Evolutionary conservation across 768 basidiomycete genomes (phyloP).

Genomic region (Favolaschia claudopus): DNA sequence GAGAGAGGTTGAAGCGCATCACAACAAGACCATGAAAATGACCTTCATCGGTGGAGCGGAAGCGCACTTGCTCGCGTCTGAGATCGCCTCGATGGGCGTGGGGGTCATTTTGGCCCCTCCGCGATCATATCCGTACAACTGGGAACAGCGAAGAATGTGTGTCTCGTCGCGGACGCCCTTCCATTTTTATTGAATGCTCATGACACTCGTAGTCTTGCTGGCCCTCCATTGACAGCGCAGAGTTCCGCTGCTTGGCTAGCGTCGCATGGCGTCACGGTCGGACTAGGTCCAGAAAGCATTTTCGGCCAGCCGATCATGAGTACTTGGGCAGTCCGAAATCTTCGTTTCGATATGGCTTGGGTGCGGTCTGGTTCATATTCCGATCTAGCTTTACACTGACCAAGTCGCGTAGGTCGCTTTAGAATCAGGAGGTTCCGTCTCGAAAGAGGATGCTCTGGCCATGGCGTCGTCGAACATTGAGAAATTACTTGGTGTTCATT

Average conservation of each 20-base stretch:
- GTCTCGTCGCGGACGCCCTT: slow-evolving; percentile 25
- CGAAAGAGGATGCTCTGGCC: slow-evolving; percentile 43
- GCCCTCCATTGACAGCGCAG: slow-evolving; percentile 54
- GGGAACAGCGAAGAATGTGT: slow-evolving; percentile 71
- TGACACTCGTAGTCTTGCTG: slow-evolving; percentile 42
- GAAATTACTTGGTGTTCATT: slow-evolving; percentile 46
- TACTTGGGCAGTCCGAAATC: slow-evolving; percentile 67
- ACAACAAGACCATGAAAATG: slow-evolving; percentile 50
- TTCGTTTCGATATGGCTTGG: slow-evolving; percentile 82
- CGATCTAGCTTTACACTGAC: neutral
- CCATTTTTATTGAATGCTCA: neutral
- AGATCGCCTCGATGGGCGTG: slow-evolving; percentile 71
- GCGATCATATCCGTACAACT: slow-evolving; percentile 70
- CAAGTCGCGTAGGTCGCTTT: slow-evolving; percentile 35
- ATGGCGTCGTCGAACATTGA: slow-evolving; percentile 53
- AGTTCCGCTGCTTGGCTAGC: slow-evolving; percentile 64
- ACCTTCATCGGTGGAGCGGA: slow-evolving; percentile 68
- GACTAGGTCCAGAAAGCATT: slow-evolving; percentile 50
- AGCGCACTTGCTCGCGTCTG: slow-evolving; percentile 74
- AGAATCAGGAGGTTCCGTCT: slow-evolving; percentile 38
- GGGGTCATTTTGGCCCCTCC: slow-evolving; percentile 76
- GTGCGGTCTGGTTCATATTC: slow-evolving; percentile 44
- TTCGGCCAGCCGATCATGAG: neutral
- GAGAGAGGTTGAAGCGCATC: slow-evolving; percentile 58
- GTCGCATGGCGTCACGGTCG: slow-evolving; percentile 73